Evolutionary conservation across 2,329 filamentous ascomycete genomes (phyloP), one percentile per base, ranked within the genome.

Genomic region (Aspergillus udagawae): DNA sequence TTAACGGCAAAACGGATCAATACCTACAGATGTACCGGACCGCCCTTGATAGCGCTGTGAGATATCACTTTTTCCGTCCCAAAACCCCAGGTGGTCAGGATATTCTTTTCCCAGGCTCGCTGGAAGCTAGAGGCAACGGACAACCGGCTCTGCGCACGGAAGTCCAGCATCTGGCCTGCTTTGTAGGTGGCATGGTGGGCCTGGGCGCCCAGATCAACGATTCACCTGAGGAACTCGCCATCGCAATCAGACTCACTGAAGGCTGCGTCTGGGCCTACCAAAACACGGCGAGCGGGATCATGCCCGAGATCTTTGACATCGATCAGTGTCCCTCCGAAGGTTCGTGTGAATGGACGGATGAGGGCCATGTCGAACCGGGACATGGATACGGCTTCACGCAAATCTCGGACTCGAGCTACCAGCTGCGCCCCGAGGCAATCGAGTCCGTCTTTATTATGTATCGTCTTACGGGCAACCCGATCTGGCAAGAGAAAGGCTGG

Each of bases 251-350:
- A 62, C 70, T 85, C 49, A 79, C 81, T 0, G 77, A 85, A 54
- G 80, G 80, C 1, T 86, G 83, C 64, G 78, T 84, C 20, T 85
- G 82, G 82, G 77, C 81, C 0, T 85, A 85, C 67, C 75, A 79
- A 54, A 71, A 75, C 14, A 77, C 78, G 20, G 78, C 80, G 0
- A 70, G 78, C 5, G 82, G 83, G 3, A 79, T 86, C 54, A 85
- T 85, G 83, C 82, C 83, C 2, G 83, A 86, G 67, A 70, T 77
- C 44, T 82, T 82, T 57, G 70, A 78, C 42, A 73, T 83, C 54
- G 67, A 79, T 4, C 73, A 76, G 6, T 86, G 83, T 65, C 67
- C 68, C 5, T 62, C 68, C 35, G 35, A 60, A 8, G 57, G 63
- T 10, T 54, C 60, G 28, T 84, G 82, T 63, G 60, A 65, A 14